phyloP scores from a whole-genome alignment of 2,329 filamentous ascomycete species.

The Beauveria rudraprayagi region DNA sequence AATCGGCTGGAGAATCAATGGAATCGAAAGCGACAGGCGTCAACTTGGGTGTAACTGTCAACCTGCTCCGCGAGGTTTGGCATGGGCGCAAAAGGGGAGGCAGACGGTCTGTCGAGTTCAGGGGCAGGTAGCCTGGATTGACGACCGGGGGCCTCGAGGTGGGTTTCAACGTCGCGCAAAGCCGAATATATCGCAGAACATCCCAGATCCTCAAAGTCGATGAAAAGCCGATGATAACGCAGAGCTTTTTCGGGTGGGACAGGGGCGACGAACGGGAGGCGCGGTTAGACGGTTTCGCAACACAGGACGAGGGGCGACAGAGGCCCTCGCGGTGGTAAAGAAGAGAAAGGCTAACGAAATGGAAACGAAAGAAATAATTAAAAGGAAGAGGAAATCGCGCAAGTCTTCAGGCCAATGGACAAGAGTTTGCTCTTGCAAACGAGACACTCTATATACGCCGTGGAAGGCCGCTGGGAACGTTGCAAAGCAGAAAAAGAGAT shows the following conservation, averaged over 20 bases:
- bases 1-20: neutral
- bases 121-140: neutral
- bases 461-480: neutral
- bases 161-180: neutral
- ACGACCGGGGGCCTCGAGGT: neutral
- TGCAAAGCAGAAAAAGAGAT: constrained; percentile 2
- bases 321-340: neutral
- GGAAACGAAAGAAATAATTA: neutral
- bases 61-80: neutral
- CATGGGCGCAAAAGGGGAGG: constrained; percentile 1
- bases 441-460: neutral
- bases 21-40: neutral
- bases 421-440: neutral
- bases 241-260: neutral
- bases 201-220: neutral
- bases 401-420: neutral
- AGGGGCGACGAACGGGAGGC: neutral
- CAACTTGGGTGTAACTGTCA: neutral
- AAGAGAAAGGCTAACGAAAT: neutral
- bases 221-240: neutral
- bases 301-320: neutral
- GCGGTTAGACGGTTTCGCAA: neutral
- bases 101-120: neutral
- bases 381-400: neutral
- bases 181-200: neutral